Percentiles rank a stretch among this genome's conserved stretches.
Evolutionary conservation across 2,329 filamentous ascomycete species (phyloP).

Genomic region (Neopestalotiopsis clavispora): DNA sequence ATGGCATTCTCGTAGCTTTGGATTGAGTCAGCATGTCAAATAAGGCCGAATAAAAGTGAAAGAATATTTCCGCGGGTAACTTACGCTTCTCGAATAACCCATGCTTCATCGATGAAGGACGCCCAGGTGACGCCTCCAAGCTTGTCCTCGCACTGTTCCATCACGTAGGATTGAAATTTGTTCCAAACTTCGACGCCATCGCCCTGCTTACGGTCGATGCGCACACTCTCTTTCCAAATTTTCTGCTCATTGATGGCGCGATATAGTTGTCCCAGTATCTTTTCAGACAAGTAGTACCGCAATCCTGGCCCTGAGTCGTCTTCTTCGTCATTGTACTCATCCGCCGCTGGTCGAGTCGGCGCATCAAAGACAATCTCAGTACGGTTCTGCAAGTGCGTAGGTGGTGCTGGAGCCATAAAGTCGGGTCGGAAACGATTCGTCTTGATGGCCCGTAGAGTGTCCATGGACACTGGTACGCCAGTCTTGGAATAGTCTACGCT

Average conservation of each 20-base stretch:
- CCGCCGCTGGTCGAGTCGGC: slow-evolving; percentile 30
- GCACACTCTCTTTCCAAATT: slow-evolving; percentile 62
- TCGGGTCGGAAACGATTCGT: slow-evolving; percentile 51
- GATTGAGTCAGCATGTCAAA: not conserved
- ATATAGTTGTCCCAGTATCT: slow-evolving; percentile 73
- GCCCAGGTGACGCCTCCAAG: slow-evolving; percentile 41
- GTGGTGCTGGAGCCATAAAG: slow-evolving; percentile 55
- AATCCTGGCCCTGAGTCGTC: slow-evolving; percentile 49
- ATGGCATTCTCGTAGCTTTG: slow-evolving; percentile 53
- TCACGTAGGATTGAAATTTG: slow-evolving; percentile 39
- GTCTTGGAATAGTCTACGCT: slow-evolving; percentile 81
- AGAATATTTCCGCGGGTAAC: slow-evolving; percentile 16
- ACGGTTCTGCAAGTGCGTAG: slow-evolving; percentile 49
- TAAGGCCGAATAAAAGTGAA: not conserved
- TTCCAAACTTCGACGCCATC: slow-evolving; percentile 48
- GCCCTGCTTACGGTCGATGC: slow-evolving; percentile 28
- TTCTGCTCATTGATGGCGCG: slow-evolving; percentile 73
- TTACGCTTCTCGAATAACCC: slow-evolving; percentile 52
- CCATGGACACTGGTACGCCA: slow-evolving; percentile 62
- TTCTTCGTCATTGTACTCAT: slow-evolving; percentile 53
- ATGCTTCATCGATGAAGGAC: slow-evolving; percentile 41
- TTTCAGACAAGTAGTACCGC: slow-evolving; percentile 69
- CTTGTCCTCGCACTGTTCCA: slow-evolving; percentile 28
- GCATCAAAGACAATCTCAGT: slow-evolving; percentile 46
- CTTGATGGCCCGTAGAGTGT: slow-evolving; percentile 44